Evolutionary conservation across 805 yeast species (phyloP).

Genomic region (Barnettozyma californica): DNA sequence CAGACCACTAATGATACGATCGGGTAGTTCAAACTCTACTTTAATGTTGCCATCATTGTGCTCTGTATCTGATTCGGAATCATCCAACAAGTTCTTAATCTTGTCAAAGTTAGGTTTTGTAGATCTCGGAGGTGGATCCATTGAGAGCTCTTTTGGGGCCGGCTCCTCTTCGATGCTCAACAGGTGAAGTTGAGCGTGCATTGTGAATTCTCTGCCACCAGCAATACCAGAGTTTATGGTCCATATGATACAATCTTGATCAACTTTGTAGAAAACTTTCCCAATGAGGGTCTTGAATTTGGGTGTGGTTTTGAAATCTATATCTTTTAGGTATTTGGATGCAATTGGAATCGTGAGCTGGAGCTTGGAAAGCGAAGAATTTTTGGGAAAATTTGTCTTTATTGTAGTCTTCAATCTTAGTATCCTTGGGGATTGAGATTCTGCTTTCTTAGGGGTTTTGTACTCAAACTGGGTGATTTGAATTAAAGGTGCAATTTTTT

Average conservation of each 20-base stretch:
- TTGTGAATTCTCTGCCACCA: conserved; percentile 50
- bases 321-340: conserved; percentile 24
- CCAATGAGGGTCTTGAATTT: conserved; percentile 72
- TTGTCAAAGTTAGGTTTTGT: conserved; percentile 19
- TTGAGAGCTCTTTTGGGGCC: conserved; percentile 10
- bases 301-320: conserved; percentile 45
- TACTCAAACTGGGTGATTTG: conserved; percentile 13
- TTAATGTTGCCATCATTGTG: conserved; percentile 30
- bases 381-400: conserved; percentile 57
- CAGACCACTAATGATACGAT: conserved; percentile 59
- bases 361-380: conserved; percentile 54
- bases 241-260: conserved; percentile 70
- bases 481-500: conserved; percentile 7
- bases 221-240: conserved; percentile 50
- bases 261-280: conserved; percentile 63
- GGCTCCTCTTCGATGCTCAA: conserved; percentile 19
- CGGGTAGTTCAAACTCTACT: conserved; percentile 59
- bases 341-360: conserved; percentile 62
- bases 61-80: neutral
- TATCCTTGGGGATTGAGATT: neutral
- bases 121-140: conserved; percentile 26
- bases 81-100: conserved; percentile 12
- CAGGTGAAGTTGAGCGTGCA: conserved; percentile 50
- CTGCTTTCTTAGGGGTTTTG: neutral
- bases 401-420: conserved; percentile 24